Conservation (phyloP, 495 filamentous ascomycete genomes). For the Parathielavia appendiculata region DNA sequence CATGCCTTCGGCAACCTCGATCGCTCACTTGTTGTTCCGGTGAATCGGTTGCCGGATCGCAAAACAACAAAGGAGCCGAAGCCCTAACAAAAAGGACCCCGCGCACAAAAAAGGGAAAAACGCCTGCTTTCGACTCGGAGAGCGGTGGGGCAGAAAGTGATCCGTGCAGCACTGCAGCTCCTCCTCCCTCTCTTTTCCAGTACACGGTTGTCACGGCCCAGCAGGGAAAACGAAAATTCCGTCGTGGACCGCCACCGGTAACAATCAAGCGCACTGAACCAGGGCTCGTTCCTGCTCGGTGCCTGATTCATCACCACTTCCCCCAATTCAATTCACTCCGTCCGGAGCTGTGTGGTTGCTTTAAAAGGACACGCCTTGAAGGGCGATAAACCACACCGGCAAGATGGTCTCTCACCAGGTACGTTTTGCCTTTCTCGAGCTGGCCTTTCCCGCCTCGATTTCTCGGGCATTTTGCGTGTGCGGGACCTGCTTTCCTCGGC, state of each 20-base stretch:
- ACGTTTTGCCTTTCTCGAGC: constrained; percentile 20
- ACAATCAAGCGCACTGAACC: constrained; percentile 20
- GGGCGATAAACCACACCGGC: constrained; percentile 39
- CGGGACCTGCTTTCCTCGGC: constrained; percentile 1
- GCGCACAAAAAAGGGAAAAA: constrained; percentile 22
- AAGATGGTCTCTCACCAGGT: constrained; percentile 64
- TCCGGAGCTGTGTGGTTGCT: constrained; percentile 21
- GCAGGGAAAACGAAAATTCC: constrained; percentile 12
- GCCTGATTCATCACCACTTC: constrained; percentile 14
- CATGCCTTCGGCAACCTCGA: background rate
- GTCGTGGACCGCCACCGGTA: constrained; percentile 17
- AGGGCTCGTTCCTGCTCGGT: constrained; percentile 18
- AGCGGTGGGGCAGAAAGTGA: constrained; percentile 20
- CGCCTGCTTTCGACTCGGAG: background rate
- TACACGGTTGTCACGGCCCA: constrained; percentile 21
- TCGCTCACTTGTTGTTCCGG: background rate
- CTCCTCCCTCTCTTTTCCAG: constrained; percentile 15
- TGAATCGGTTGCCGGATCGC: constrained; percentile 1
- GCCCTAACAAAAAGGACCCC: constrained; percentile 18
- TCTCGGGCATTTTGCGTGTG: background rate
- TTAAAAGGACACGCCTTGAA: constrained; percentile 25
- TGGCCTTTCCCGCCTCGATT: background rate
- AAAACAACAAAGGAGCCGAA: constrained; percentile 7
- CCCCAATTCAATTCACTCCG: constrained; percentile 6
- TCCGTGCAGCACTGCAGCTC: constrained; percentile 23